phyloP scores from a whole-genome alignment of 164 flowering plant species.

The Kingdonia uniflora region DNA sequence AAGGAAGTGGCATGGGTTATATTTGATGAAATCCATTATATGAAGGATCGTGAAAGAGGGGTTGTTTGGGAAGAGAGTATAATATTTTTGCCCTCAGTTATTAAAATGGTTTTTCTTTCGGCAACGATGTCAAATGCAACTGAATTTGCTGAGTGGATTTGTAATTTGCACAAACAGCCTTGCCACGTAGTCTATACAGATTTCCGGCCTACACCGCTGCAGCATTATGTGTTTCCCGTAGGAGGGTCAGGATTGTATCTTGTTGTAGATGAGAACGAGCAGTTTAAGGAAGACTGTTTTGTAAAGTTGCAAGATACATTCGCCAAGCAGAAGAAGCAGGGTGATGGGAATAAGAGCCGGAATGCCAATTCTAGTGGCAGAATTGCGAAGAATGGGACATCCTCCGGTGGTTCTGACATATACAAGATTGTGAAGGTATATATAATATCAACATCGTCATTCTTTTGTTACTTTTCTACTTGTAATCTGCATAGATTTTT shows the following conservation, averaged over 20 bases:
- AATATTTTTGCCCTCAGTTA: too few species aligned
- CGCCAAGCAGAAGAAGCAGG: slow-evolving; percentile 37
- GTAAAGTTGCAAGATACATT: slow-evolving; percentile 81
- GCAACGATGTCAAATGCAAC: slow-evolving; percentile 99
- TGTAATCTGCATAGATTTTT: too few species aligned
- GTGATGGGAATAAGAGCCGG: slow-evolving; percentile 32
- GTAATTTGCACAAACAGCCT: slow-evolving; percentile 88
- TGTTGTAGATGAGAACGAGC: slow-evolving; percentile 93
- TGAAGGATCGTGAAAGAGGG: too few species aligned
- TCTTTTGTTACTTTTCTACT: too few species aligned
- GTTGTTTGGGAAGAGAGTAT: slow-evolving; percentile 99
- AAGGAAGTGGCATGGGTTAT: too few species aligned
- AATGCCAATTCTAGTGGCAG: slow-evolving; percentile 56
- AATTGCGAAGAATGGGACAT: slow-evolving; percentile 62
- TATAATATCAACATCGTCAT: too few species aligned
- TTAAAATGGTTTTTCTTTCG: too few species aligned
- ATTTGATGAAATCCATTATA: too few species aligned
- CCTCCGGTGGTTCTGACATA: slow-evolving; percentile 80
- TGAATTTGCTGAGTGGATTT: slow-evolving; percentile 98
- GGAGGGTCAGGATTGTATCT: slow-evolving; percentile 87
- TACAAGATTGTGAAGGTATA: slow-evolving; percentile 94
- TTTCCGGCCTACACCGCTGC: slow-evolving; percentile 93
- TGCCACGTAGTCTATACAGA: slow-evolving; percentile 99
- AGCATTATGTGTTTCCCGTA: slow-evolving; percentile 91
- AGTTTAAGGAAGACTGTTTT: slow-evolving; percentile 86